Percentiles rank a stretch among this genome's conserved stretches.
Evolutionary conservation across 179 eudicot species (phyloP).

Genomic region (Carnegiea gigantea): DNA sequence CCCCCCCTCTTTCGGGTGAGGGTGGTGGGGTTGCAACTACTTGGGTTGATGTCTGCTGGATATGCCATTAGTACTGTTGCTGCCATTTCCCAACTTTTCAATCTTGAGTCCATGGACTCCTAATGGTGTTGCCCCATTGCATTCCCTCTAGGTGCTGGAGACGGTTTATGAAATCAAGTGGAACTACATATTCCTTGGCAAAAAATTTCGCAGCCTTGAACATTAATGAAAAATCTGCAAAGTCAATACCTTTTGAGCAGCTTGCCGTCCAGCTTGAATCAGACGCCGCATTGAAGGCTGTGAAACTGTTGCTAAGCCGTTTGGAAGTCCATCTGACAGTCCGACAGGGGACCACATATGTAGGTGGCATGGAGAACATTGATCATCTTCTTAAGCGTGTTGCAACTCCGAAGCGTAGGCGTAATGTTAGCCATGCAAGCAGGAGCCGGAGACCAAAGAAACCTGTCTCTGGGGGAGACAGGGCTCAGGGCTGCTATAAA

Average conservation of each 20-base stretch:
- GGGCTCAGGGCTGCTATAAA: slow-evolving; percentile 24
- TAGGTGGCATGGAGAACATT: slow-evolving; percentile 58
- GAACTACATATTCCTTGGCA: slow-evolving; percentile 64
- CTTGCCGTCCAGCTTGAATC: slow-evolving; percentile 80
- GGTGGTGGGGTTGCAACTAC: neutral
- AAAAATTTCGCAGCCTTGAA: slow-evolving; percentile 51
- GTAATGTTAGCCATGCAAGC: slow-evolving; percentile 42
- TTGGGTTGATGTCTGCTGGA: neutral
- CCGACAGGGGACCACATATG: slow-evolving; percentile 26
- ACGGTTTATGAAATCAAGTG: slow-evolving; percentile 45
- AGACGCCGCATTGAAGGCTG: slow-evolving; percentile 45
- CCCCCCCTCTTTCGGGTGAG: no score
- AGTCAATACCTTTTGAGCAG: slow-evolving; percentile 87
- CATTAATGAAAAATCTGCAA: slow-evolving; percentile 50
- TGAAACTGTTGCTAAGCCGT: slow-evolving; percentile 70
- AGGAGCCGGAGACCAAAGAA: slow-evolving; percentile 43
- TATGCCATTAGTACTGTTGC: neutral
- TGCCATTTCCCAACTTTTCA: slow-evolving; percentile 2
- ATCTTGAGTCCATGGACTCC: no score
- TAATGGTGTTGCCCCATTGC: neutral
- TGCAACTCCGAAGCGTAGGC: slow-evolving; percentile 59
- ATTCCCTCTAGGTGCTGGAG: slow-evolving; percentile 68
- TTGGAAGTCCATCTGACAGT: slow-evolving; percentile 58
- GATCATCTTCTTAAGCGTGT: slow-evolving; percentile 90
- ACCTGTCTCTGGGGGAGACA: slow-evolving; percentile 35